phyloP scores from a whole-genome alignment of 2,329 filamentous ascomycete genomes.

The Fusarium sp. region DNA sequence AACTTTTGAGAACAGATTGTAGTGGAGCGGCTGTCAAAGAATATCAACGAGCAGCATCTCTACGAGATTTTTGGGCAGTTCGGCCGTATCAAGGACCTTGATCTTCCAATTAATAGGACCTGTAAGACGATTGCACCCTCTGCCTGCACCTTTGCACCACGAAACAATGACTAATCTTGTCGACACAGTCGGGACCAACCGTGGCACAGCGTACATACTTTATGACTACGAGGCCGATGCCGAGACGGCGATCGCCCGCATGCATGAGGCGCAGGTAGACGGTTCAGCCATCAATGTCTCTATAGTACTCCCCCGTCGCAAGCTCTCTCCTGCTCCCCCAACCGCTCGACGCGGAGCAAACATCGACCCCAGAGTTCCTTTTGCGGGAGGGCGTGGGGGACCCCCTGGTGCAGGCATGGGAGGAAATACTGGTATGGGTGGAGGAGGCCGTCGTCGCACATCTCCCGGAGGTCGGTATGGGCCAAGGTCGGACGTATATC shows the following conservation, averaged over 20 bases:
- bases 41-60: constrained; percentile 90
- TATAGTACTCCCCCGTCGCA: constrained; percentile 87
- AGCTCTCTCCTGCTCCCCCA: constrained; percentile 86
- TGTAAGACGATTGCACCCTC: constrained; percentile 69
- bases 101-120: constrained; percentile 89
- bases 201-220: constrained; percentile 93
- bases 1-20: constrained; percentile 76
- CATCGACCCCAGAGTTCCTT: constrained; percentile 65
- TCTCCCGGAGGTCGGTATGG: constrained; percentile 59
- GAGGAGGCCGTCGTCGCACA: constrained; percentile 56
- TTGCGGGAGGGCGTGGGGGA: constrained; percentile 53
- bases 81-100: constrained; percentile 87
- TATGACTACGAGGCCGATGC: constrained; percentile 84
- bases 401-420: constrained; percentile 45
- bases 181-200: constrained; percentile 82
- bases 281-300: constrained; percentile 87
- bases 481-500: constrained; percentile 70
- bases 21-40: constrained; percentile 95
- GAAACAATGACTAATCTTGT: constrained; percentile 31
- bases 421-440: constrained; percentile 52
- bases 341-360: constrained; percentile 75
- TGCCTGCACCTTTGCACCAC: constrained; percentile 8
- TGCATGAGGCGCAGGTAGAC: constrained; percentile 98
- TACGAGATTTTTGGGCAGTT: constrained; percentile 93
- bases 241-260: constrained; percentile 90